These are phyloP conservation scores for Coleophoma cylindrospora DNA, from an alignment of 2,329 filamentous ascomycete genomes.

Conservation along the genomic window DNA sequence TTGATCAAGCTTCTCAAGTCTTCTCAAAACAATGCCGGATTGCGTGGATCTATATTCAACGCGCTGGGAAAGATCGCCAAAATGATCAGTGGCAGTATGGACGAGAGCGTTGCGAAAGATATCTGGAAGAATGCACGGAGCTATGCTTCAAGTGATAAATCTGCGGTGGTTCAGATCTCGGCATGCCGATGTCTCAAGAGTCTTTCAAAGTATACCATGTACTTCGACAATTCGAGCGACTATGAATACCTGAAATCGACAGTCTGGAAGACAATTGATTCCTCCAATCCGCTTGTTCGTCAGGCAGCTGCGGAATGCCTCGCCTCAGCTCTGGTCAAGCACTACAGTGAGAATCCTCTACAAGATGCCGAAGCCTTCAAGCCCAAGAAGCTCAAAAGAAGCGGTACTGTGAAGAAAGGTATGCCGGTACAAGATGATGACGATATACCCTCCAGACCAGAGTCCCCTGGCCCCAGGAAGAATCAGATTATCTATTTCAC, in stretches of 20 bases:
- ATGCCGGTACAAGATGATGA: conserved; percentile 61
- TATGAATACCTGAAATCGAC: conserved; percentile 83
- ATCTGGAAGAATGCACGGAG: conserved; percentile 88
- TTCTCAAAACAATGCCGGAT: conserved; percentile 72
- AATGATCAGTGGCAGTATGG: conserved; percentile 72
- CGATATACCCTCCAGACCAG: conserved; percentile 64
- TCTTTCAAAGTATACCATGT: conserved; percentile 66
- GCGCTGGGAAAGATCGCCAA: conserved; percentile 70
- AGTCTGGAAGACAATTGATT: conserved; percentile 85
- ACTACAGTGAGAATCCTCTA: conserved; percentile 60
- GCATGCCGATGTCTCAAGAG: conserved; percentile 76
- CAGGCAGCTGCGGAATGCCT: conserved; percentile 84
- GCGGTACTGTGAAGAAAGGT: conserved; percentile 47
- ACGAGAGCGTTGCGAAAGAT: conserved; percentile 81
- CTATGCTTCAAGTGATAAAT: conserved; percentile 74
- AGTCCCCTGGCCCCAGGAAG: conserved; percentile 72
- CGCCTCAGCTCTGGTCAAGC: conserved; percentile 76
- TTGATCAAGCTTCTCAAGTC: conserved; percentile 77
- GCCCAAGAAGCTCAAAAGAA: conserved; percentile 66
- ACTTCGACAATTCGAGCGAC: conserved; percentile 84
- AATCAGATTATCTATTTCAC: conserved; percentile 68
- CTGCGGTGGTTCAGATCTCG: conserved; percentile 70
- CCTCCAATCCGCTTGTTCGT: conserved; percentile 66
- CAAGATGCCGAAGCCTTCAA: conserved; percentile 48
- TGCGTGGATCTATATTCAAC: conserved; percentile 73